Evolutionary conservation across 768 basidiomycete genomes (phyloP), one percentile per base, ranked within the genome.

Genomic region (Lactifluus rugatus): DNA sequence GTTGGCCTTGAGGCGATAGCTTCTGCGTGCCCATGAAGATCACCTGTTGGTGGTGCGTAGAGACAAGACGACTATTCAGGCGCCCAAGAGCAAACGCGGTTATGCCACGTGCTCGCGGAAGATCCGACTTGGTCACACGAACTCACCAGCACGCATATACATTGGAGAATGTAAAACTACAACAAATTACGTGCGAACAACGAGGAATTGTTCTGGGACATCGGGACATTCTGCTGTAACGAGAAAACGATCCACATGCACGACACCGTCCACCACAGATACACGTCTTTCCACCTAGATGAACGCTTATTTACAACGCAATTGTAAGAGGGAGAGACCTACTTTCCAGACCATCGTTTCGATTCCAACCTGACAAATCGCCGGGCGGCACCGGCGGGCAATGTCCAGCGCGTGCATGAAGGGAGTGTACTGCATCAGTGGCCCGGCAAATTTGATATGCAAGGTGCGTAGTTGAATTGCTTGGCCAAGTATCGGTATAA

Each of bases 311-410:
- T 8, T 16, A 23, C 9, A 21, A 17, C 9, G 11, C 8, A 16
- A 3, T 16, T 17, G 19, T 9, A 14, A n/a, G 5, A 28, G 39
- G 32, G 11, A 32, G 13, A 49, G 74, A 34, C 57, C 67, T 57
- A 87, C 88, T 76, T 85, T 79, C 82, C 84, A 88, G 1, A 87
- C 86, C 37, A 73, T 74, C 0, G 82, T 80, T 65, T 83, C 83
- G 62, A 81, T 83, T 4, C 89, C 88, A 61, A 90, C 78, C 57
- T 83, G 81, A 21, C 68, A 68, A 41, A 89, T 70, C 3, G 75
- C 78, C 9, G 78, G 65, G 34, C 75, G 73, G 66, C 84, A 85
- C 21, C 72, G 70, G 3, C 70, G 71, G 14, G 78, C 75, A 25
- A 89, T 73, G 5, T 67, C 66, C 42, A 78, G 61, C 9, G 69